phyloP scores from a whole-genome alignment of 495 filamentous ascomycete genomes.

The Astrothelium macrocarpum region DNA sequence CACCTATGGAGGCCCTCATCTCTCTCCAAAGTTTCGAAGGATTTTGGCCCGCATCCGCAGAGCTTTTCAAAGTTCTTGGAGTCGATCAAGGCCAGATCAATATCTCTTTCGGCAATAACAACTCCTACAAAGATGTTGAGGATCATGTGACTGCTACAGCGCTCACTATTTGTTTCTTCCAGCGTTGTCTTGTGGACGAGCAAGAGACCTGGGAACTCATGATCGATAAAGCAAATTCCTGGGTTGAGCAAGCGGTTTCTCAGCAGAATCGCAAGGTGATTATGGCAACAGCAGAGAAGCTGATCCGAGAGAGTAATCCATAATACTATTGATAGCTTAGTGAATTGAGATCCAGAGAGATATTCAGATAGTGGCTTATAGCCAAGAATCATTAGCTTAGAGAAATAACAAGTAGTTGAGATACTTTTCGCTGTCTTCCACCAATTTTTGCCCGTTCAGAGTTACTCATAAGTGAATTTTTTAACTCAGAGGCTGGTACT shows the following conservation, averaged over 20 bases:
- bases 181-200: slow-evolving; percentile 30
- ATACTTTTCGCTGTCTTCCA: no score
- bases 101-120: slow-evolving; percentile 3
- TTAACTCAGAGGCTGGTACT: no score
- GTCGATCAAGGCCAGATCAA: slow-evolving; percentile 11
- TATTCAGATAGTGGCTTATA: no score
- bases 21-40: slow-evolving; percentile 44
- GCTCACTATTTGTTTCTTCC: slow-evolving; percentile 42
- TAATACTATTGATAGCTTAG: no score
- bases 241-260: slow-evolving; percentile 26
- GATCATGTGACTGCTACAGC: slow-evolving; percentile 36
- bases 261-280: background rate
- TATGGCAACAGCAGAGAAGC: background rate
- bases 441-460: no score
- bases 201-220: slow-evolving; percentile 49
- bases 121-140: background rate
- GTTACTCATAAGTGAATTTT: no score
- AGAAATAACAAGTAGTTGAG: no score
- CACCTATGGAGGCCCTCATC: slow-evolving; percentile 28
- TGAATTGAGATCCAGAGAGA: no score
- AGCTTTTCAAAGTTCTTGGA: slow-evolving; percentile 22
- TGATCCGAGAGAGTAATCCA: background rate
- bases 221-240: slow-evolving; percentile 40
- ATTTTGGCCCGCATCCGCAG: slow-evolving; percentile 31
- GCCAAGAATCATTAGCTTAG: no score